phyloP scores from a whole-genome alignment of 2,329 filamentous ascomycete species.

The Zymoseptoria passerinii region DNA sequence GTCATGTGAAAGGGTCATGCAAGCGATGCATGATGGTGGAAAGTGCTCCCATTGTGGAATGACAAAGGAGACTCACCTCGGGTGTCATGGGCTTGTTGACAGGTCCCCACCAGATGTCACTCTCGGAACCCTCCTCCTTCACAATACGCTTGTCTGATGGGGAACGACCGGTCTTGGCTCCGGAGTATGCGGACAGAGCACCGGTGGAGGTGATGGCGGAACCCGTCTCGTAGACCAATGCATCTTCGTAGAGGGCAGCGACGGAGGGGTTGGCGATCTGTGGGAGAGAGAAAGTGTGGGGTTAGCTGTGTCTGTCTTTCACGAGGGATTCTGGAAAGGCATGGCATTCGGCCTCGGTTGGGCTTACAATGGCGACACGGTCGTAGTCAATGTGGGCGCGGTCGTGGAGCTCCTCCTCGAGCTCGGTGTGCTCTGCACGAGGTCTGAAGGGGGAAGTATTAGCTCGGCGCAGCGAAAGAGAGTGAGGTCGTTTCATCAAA shows the following conservation, averaged over 20 bases:
- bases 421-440: conserved; percentile 81
- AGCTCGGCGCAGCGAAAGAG: neutral
- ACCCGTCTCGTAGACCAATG: conserved; percentile 92
- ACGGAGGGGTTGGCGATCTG: conserved; percentile 2
- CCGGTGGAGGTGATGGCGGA: conserved; percentile 94
- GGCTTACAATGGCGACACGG: conserved; percentile 85
- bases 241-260: conserved; percentile 85
- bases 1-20: neutral
- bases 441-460: conserved; percentile 49
- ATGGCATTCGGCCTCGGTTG: neutral
- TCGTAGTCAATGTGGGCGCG: conserved; percentile 99
- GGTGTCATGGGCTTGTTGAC: conserved; percentile 98
- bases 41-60: neutral
- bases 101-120: conserved; percentile 96
- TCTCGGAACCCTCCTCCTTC: conserved; percentile 78
- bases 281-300: neutral
- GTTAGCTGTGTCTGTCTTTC: conserved; percentile 1
- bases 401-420: conserved; percentile 96
- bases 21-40: neutral
- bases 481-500: conserved; percentile 26
- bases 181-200: conserved; percentile 93
- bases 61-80: conserved; percentile 59
- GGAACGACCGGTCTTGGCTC: conserved; percentile 94
- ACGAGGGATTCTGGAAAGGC: neutral
- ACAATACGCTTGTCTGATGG: conserved; percentile 97